These are phyloP conservation scores for Simplicillium aogashimaense DNA, from an alignment of 2,329 filamentous ascomycete species.

Conservation along the genomic window DNA sequence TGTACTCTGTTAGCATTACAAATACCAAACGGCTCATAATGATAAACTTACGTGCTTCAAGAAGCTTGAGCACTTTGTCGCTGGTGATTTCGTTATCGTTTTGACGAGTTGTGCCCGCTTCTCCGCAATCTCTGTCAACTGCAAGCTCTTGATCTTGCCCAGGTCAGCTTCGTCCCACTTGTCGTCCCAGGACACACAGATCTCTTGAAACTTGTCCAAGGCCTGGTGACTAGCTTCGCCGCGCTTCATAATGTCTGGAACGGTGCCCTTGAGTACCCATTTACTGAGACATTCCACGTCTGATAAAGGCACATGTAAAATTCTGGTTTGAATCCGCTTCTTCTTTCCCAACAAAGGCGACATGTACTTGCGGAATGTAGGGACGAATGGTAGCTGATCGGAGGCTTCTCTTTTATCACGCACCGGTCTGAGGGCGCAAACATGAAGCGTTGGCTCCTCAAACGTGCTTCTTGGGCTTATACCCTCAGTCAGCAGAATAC, in stretches of 20 bases:
- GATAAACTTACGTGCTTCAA: slow-evolving; percentile 66
- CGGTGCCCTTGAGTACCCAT: slow-evolving; percentile 48
- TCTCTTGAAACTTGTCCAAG: slow-evolving; percentile 56
- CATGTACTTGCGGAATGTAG: slow-evolving; percentile 58
- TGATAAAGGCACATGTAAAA: slow-evolving; percentile 58
- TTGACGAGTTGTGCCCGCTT: slow-evolving; percentile 55
- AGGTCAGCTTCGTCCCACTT: slow-evolving; percentile 82
- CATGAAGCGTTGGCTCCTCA: slow-evolving; percentile 58
- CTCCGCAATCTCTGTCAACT: slow-evolving; percentile 68
- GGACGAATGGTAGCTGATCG: slow-evolving; percentile 79
- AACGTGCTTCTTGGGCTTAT: slow-evolving; percentile 47
- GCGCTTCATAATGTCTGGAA: slow-evolving; percentile 48
- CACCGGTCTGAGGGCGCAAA: slow-evolving; percentile 66
- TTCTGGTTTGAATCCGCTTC: slow-evolving; percentile 58
- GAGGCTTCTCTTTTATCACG: slow-evolving; percentile 63
- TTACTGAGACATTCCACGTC: slow-evolving; percentile 81
- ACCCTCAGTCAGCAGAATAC: slow-evolving; percentile 71
- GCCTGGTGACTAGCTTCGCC: slow-evolving; percentile 42
- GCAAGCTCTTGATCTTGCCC: slow-evolving; percentile 70
- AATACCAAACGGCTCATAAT: not conserved
- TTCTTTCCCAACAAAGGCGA: slow-evolving; percentile 56
- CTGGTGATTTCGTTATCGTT: slow-evolving; percentile 54
- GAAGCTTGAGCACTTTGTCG: slow-evolving; percentile 65
- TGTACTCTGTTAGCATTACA: slow-evolving; percentile 34
- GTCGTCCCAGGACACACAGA: slow-evolving; percentile 67